Conservation (phyloP, 108 stramenopile species). For the Aureococcus anophagefferens region DNA sequence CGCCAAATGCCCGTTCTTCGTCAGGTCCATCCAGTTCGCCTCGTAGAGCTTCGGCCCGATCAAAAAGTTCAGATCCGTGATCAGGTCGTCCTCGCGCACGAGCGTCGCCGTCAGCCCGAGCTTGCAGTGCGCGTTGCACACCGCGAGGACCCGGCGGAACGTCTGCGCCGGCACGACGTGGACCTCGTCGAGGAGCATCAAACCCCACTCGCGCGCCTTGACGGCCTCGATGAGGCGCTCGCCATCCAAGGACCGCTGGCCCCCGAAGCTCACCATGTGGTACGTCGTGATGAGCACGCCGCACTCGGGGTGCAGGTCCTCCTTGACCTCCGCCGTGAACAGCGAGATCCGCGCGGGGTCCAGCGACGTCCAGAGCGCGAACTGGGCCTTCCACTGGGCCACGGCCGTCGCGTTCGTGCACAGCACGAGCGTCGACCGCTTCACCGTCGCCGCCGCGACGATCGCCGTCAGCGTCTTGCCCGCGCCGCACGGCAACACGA, state of each 20-base stretch:
- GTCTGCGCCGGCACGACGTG: slow-evolving; percentile 89
- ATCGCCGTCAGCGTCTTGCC: slow-evolving; percentile 96
- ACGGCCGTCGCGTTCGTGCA: slow-evolving; percentile 93
- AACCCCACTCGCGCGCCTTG: slow-evolving; percentile 88
- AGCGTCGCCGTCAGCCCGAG: slow-evolving; percentile 96
- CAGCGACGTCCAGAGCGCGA: slow-evolving; percentile 71
- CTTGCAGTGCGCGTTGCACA: slow-evolving; percentile 90
- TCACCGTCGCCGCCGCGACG: slow-evolving; percentile 93
- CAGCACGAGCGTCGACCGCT: slow-evolving; percentile 79
- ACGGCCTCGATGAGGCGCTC: slow-evolving; percentile 81
- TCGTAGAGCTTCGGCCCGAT: slow-evolving; percentile 99
- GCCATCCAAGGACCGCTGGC: slow-evolving; percentile 70
- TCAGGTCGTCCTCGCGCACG: slow-evolving; percentile 95
- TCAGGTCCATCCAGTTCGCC: slow-evolving; percentile 99
- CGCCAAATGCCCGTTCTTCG: slow-evolving; percentile 86
- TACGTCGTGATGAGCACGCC: slow-evolving; percentile 92
- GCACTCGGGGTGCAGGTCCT: slow-evolving; percentile 72
- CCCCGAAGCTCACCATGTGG: slow-evolving; percentile 85
- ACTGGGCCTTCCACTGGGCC: slow-evolving; percentile 93
- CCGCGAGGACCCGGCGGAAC: slow-evolving; percentile 81
- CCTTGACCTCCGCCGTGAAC: slow-evolving; percentile 88
- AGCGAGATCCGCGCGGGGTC: slow-evolving; percentile 68
- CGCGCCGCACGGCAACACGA: slow-evolving; percentile 98
- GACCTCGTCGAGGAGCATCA: slow-evolving; percentile 94
- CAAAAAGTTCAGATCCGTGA: slow-evolving; percentile 87